Conservation (phyloP, 2,329 filamentous ascomycete genomes). For the Fusarium burgessii region DNA sequence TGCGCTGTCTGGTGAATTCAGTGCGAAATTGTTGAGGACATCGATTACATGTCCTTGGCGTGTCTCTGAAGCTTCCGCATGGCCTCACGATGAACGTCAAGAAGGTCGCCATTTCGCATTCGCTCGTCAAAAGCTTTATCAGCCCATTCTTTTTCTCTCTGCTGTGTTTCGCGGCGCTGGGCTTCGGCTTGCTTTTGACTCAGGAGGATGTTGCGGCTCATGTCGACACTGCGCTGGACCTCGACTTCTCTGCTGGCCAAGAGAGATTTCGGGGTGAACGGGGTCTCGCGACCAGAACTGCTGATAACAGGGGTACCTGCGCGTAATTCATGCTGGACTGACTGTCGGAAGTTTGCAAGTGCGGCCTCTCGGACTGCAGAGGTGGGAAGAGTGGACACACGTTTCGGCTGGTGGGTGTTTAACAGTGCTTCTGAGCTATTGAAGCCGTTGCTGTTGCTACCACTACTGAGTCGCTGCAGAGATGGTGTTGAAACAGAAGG, state of each 20-base stretch:
- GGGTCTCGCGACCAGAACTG: slow-evolving; percentile 54
- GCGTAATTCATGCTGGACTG: slow-evolving; percentile 72
- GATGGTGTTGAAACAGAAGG: slow-evolving; percentile 44
- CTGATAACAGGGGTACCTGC: slow-evolving; percentile 53
- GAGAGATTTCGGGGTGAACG: slow-evolving; percentile 52
- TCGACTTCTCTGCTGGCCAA: slow-evolving; percentile 55
- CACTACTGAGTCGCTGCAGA: slow-evolving; percentile 43
- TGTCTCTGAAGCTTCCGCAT: slow-evolving; percentile 80
- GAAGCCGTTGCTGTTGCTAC: slow-evolving; percentile 48
- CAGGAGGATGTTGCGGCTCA: slow-evolving; percentile 67
- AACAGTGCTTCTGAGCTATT: slow-evolving; percentile 52
- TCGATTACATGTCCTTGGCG: slow-evolving; percentile 50
- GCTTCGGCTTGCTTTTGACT: slow-evolving; percentile 73
- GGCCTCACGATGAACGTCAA: slow-evolving; percentile 81
- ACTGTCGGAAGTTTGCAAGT: slow-evolving; percentile 75
- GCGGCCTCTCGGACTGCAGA: slow-evolving; percentile 65
- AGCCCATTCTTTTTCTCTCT: slow-evolving; percentile 66
- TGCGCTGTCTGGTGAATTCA: neutral
- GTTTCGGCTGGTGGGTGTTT: slow-evolving; percentile 67
- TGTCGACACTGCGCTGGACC: slow-evolving; percentile 63
- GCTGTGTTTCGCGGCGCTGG: slow-evolving; percentile 68
- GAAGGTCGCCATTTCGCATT: slow-evolving; percentile 81
- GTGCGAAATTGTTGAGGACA: neutral
- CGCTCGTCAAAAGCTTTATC: slow-evolving; percentile 77
- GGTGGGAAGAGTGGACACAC: slow-evolving; percentile 58